Conservation (phyloP, 2,329 filamentous ascomycete species). For the Neospermospora avenae region DNA sequence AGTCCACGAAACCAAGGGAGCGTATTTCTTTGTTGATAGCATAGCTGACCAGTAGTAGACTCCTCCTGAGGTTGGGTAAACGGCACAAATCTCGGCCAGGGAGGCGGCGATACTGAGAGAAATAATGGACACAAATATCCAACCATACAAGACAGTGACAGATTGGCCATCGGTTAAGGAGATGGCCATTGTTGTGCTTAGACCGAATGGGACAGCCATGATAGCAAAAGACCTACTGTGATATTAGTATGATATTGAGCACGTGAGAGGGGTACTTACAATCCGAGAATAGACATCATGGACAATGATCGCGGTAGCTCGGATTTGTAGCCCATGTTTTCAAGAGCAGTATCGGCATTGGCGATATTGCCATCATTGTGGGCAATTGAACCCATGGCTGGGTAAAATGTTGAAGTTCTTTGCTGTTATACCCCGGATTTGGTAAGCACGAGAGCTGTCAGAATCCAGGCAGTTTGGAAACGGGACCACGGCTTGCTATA, state of each 20-base stretch:
- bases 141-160: conserved; percentile 69
- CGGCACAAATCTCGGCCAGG: conserved; percentile 66
- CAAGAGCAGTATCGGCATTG: conserved; percentile 21
- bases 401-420: background rate
- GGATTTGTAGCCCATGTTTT: conserved; percentile 58
- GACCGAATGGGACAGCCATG: conserved; percentile 58
- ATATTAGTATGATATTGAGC: conserved; percentile 16
- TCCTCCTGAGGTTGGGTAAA: conserved; percentile 65
- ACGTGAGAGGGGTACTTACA: conserved; percentile 25
- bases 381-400: conserved; percentile 3
- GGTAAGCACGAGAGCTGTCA: background rate
- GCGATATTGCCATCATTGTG: conserved; percentile 18
- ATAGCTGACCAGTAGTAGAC: conserved; percentile 72
- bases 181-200: conserved; percentile 66
- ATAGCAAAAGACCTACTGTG: conserved; percentile 61
- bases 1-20: conserved; percentile 65
- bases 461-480: background rate
- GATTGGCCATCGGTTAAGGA: conserved; percentile 65
- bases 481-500: background rate
- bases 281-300: conserved; percentile 66
- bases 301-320: conserved; percentile 64
- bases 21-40: conserved; percentile 61
- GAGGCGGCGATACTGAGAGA: conserved; percentile 62
- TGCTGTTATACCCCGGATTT: background rate
- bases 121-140: conserved; percentile 62